Conservation (phyloP, 257 asterid species). For the Oldenlandia corymbosa region DNA sequence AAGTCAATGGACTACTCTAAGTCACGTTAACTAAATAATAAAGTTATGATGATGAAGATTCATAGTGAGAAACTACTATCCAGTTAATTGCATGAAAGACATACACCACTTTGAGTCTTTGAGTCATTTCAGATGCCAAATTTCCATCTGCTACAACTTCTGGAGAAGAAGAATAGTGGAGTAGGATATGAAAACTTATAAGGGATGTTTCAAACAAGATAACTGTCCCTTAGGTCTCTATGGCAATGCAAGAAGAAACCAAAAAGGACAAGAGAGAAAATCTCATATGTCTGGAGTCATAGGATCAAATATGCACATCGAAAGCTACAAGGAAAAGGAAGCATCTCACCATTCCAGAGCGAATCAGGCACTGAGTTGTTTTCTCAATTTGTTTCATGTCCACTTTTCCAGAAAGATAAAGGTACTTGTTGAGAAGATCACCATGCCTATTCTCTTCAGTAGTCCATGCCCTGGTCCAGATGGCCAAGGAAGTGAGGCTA, state of each 20-base stretch:
- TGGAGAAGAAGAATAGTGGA: too few relatives aligned
- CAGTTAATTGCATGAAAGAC: background rate
- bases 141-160: background rate
- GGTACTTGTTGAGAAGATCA: slow-evolving; percentile 59
- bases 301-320: background rate
- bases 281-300: background rate
- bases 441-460: slow-evolving; percentile 81
- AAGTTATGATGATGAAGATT: background rate
- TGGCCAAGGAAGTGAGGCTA: slow-evolving; percentile 65
- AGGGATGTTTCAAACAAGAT: background rate
- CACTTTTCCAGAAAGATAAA: slow-evolving; percentile 62
- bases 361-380: slow-evolving; percentile 56
- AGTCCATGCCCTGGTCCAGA: slow-evolving; percentile 77
- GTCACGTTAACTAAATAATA: too few relatives aligned
- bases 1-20: too few relatives aligned
- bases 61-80: background rate
- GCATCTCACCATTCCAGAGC: slow-evolving; percentile 42
- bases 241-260: background rate
- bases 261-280: background rate
- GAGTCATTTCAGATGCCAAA: background rate
- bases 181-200: background rate
- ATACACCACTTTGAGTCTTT: too few relatives aligned
- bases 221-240: too few relatives aligned
- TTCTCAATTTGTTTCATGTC: slow-evolving; percentile 62
- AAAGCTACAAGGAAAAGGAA: background rate